phyloP scores from a whole-genome alignment of 768 basidiomycete species.

The Crucibulum laeve region DNA sequence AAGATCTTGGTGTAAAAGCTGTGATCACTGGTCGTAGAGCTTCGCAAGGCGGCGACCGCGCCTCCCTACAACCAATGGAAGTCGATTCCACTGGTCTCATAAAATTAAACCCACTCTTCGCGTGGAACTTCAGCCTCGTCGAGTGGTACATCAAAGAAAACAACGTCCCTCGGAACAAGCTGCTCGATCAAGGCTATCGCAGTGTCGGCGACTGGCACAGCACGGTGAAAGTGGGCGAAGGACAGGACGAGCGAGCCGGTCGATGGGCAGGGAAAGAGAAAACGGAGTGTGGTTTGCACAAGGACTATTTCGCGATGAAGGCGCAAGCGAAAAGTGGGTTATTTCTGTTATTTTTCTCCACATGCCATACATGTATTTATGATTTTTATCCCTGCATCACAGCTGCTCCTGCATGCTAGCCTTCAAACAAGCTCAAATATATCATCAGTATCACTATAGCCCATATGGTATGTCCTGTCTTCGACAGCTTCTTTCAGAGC shows the following conservation, averaged over 20 bases:
- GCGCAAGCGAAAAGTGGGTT: slow-evolving; percentile 39
- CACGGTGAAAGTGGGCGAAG: slow-evolving; percentile 65
- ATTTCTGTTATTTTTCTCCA: no score
- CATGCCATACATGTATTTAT: background rate
- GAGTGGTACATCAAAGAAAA: slow-evolving; percentile 82
- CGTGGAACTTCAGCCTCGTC: slow-evolving; percentile 82
- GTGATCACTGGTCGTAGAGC: slow-evolving; percentile 95
- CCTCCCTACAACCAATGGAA: slow-evolving; percentile 79
- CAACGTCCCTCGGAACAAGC: slow-evolving; percentile 81
- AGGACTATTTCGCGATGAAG: slow-evolving; percentile 83
- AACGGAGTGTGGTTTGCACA: slow-evolving; percentile 94
- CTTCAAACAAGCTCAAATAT: no score
- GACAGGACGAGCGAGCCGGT: slow-evolving; percentile 84
- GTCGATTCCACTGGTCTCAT: slow-evolving; percentile 85
- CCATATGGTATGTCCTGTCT: background rate
- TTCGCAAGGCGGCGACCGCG: slow-evolving; percentile 90
- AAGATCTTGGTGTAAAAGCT: slow-evolving; percentile 69
- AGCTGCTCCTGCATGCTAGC: no score
- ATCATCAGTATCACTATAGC: background rate
- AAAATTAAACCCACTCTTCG: slow-evolving; percentile 91
- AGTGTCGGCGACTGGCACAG: slow-evolving; percentile 99
- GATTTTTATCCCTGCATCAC: background rate
- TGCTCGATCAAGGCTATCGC: slow-evolving; percentile 89
- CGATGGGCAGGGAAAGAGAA: slow-evolving; percentile 89
- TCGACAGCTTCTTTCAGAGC: background rate